Conservation (phyloP, 2,329 filamentous ascomycete genomes). For the Pezicula neosporulosa region DNA sequence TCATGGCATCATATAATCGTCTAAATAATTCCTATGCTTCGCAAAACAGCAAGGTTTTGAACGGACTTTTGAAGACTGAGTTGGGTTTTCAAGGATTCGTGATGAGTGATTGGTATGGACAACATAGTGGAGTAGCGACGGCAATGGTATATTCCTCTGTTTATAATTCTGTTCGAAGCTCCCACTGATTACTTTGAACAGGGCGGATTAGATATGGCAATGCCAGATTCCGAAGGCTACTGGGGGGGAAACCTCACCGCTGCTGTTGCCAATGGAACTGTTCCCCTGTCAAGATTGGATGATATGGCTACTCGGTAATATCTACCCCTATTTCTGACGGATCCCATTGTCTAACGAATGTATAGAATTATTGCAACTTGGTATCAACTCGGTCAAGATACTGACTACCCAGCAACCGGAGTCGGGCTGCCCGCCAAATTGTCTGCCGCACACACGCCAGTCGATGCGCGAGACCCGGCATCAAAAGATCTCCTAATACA, state of each 20-base stretch:
- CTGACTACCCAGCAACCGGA: slow-evolving; percentile 31
- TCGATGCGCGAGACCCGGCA: slow-evolving; percentile 50
- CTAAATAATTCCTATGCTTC: slow-evolving; percentile 66
- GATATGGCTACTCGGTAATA: slow-evolving; percentile 59
- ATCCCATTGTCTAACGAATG: slow-evolving; percentile 66
- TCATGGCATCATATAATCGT: slow-evolving; percentile 80
- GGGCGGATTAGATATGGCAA: slow-evolving; percentile 68
- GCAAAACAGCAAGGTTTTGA: slow-evolving; percentile 73
- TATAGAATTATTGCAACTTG: slow-evolving; percentile 50
- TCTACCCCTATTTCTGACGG: slow-evolving; percentile 72
- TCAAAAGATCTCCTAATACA: slow-evolving; percentile 45
- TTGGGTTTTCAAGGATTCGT: slow-evolving; percentile 82
- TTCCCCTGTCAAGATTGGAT: slow-evolving; percentile 51
- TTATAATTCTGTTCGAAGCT: background rate
- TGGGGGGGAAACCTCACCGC: slow-evolving; percentile 35
- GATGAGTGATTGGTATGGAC: slow-evolving; percentile 81
- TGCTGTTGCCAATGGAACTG: slow-evolving; percentile 57
- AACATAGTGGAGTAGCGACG: slow-evolving; percentile 72
- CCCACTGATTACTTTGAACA: slow-evolving; percentile 30
- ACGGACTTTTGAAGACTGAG: slow-evolving; percentile 77
- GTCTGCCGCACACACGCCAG: slow-evolving; percentile 42
- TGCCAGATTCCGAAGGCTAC: slow-evolving; percentile 6
- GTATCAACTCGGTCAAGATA: slow-evolving; percentile 55
- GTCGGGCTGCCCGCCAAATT: slow-evolving; percentile 47
- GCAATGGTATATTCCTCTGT: slow-evolving; percentile 35